Percentiles rank a stretch among this genome's conserved stretches.
These are phyloP conservation scores for Apiotrichum gamsii DNA, from an alignment of 1,284 basidiomycete species.

Conservation along the genomic window DNA sequence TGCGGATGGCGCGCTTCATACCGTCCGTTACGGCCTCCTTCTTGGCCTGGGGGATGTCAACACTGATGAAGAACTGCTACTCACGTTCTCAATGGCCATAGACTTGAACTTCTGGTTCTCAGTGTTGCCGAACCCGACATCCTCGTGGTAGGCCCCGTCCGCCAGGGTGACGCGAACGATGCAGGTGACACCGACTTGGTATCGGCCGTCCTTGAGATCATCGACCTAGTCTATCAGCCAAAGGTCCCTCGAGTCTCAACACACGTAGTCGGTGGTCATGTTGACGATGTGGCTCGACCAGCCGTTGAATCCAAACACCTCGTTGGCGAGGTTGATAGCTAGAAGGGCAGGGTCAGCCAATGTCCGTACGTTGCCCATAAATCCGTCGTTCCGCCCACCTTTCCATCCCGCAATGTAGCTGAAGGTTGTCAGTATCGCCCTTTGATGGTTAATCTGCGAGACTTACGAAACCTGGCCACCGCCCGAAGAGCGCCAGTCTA, in stretches of 20 bases:
- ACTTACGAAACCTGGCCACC: no score
- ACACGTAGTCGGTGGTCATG: conserved; percentile 62
- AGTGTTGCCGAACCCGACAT: conserved; percentile 79
- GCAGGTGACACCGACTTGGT: conserved; percentile 73
- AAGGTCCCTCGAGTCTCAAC: no score
- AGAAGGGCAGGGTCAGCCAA: conserved; percentile 1
- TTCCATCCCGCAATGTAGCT: conserved; percentile 98
- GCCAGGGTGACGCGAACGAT: conserved; percentile 78
- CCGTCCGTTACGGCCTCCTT: conserved; percentile 97
- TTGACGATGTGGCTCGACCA: conserved; percentile 84
- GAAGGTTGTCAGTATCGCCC: conserved; percentile 7
- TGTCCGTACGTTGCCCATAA: not conserved
- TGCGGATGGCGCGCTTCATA: conserved; percentile 80
- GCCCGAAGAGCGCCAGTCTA: no score
- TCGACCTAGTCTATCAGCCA: no score
- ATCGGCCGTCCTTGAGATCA: conserved; percentile 63
- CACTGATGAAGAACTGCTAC: conserved; percentile 22
- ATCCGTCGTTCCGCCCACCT: no score
- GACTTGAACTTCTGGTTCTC: conserved; percentile 83
- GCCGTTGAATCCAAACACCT: conserved; percentile 97
- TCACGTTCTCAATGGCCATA: conserved; percentile 83
- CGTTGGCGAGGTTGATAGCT: conserved; percentile 91
- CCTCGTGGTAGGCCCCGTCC: conserved; percentile 87
- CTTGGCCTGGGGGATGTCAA: conserved; percentile 61
- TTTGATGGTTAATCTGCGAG: no score